Conservation (phyloP, 176 grass and related monocot genomes). For the Saccharum officinarum region DNA sequence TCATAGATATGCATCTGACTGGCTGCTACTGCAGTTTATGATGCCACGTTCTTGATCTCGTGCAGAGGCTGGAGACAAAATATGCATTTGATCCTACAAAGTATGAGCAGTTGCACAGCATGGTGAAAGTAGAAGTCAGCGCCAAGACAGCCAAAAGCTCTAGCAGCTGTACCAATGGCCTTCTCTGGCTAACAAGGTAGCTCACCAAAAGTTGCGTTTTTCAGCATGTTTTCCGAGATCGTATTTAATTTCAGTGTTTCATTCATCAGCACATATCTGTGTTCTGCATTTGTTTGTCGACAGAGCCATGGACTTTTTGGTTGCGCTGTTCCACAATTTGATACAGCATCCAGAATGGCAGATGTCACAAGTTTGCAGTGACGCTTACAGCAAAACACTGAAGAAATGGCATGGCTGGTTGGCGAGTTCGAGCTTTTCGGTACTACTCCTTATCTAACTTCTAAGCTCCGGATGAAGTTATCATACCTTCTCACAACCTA, state of each 20-base stretch:
- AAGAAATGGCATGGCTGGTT: slow-evolving; percentile 91
- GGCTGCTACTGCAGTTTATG: not conserved
- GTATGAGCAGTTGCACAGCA: slow-evolving; percentile 61
- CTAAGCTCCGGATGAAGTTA: not conserved
- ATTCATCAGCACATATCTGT: not conserved
- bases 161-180: slow-evolving; percentile 57
- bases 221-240: not conserved
- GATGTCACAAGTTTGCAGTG: slow-evolving; percentile 67
- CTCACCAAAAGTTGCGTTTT: not conserved
- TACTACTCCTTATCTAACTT: slow-evolving; percentile 34
- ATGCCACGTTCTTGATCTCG: not conserved
- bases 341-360: slow-evolving; percentile 65
- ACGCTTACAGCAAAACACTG: slow-evolving; percentile 76
- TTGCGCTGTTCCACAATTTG: slow-evolving; percentile 69
- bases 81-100: slow-evolving; percentile 69
- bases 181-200: slow-evolving; percentile 87
- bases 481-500: not conserved
- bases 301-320: slow-evolving; percentile 88
- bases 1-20: not conserved
- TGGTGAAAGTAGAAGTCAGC: slow-evolving; percentile 76
- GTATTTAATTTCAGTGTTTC: not conserved
- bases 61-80: slow-evolving; percentile 78
- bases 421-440: slow-evolving; percentile 79
- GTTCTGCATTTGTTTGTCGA: not conserved
- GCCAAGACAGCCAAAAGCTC: slow-evolving; percentile 81